Percentiles rank a stretch among this genome's conserved stretches.
Conservation (phyloP, 768 basidiomycete species). For the Suillus variegatus region DNA sequence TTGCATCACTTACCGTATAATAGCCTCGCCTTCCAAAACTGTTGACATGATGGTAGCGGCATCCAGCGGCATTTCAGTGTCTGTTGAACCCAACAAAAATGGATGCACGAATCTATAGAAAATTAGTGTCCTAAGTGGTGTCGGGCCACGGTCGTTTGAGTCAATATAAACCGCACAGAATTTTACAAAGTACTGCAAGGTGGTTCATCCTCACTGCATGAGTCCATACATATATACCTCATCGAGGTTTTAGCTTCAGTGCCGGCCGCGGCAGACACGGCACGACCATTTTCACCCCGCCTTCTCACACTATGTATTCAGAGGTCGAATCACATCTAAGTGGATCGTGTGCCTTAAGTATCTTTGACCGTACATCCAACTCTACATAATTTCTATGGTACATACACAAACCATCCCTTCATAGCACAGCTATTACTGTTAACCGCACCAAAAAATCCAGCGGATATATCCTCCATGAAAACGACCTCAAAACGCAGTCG, state of each 20-base stretch:
- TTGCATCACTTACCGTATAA: too few species aligned
- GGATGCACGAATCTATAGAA: not conserved
- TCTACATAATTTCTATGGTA: conserved; percentile 9
- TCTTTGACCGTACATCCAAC: not conserved
- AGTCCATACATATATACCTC: not conserved
- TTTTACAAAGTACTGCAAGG: not conserved
- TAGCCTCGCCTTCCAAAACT: too few species aligned
- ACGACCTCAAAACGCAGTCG: conserved; percentile 59
- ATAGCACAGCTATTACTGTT: conserved; percentile 1
- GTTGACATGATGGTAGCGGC: too few species aligned
- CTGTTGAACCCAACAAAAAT: too few species aligned
- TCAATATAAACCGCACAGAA: not conserved
- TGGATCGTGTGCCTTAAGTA: not conserved
- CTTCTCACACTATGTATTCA: not conserved
- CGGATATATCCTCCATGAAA: conserved; percentile 5
- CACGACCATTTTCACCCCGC: not conserved
- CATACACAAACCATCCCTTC: conserved; percentile 3
- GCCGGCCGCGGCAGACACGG: not conserved
- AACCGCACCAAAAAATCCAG: not conserved
- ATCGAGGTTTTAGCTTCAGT: not conserved
- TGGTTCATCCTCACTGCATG: not conserved
- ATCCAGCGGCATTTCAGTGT: too few species aligned
- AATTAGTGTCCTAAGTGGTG: too few species aligned
- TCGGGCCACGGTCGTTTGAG: not conserved
- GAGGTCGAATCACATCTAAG: not conserved